A percentile compares a stretch with the other conserved stretches of the same genome.
These are phyloP conservation scores for Viola pubescens DNA, from an alignment of 441 rosid species.

Conservation along the genomic window DNA sequence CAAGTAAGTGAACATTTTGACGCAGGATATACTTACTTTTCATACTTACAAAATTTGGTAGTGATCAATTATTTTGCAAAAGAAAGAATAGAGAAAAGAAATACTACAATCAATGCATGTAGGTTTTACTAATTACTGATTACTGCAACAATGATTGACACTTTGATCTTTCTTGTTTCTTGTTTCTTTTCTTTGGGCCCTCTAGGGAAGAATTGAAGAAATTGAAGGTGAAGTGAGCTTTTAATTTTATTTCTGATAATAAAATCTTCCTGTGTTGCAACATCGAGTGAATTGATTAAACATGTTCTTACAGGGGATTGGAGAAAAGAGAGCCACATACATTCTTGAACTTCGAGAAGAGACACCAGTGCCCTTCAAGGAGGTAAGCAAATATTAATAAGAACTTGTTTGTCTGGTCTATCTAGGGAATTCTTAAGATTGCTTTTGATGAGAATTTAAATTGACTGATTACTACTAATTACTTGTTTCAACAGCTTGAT, in stretches of 20 bases:
- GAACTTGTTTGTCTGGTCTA: background rate
- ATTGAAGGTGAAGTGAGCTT: slow-evolving; percentile 45
- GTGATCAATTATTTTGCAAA: background rate
- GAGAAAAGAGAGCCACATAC: slow-evolving; percentile 63
- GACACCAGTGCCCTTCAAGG: slow-evolving; percentile 57
- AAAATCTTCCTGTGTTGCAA: background rate
- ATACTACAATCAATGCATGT: background rate
- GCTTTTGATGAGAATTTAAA: background rate
- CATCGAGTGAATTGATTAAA: background rate
- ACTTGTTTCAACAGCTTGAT: slow-evolving; percentile 39
- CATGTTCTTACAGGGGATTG: slow-evolving; percentile 52
- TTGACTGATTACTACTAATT: background rate
- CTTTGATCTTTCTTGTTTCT: slow-evolving; percentile 1
- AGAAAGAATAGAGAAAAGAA: background rate
- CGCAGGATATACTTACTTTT: background rate
- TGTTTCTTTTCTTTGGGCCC: background rate
- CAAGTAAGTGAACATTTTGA: slow-evolving; percentile 40
- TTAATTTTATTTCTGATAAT: background rate
- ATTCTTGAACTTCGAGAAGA: slow-evolving; percentile 58
- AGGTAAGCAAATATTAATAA: slow-evolving; percentile 26
- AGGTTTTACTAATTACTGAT: background rate
- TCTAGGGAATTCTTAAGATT: background rate
- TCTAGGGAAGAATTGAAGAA: slow-evolving; percentile 63
- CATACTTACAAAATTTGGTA: background rate
- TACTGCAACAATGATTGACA: background rate